phyloP scores from a whole-genome alignment of 129 eudicot genomes.

The Apium graveolens region DNA sequence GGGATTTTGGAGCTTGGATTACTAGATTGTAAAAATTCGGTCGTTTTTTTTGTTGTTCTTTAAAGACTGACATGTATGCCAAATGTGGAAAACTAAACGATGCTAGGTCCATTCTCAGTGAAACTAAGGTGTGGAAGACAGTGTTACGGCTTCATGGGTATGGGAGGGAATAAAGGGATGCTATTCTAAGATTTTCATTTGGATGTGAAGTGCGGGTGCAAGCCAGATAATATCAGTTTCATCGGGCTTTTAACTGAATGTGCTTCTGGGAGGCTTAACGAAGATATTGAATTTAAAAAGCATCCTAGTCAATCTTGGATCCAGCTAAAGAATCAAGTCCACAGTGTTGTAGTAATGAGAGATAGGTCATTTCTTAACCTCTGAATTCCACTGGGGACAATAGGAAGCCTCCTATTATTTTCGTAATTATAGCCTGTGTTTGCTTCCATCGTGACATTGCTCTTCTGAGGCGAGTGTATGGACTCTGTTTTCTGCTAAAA shows the following conservation, averaged over 20 bases:
- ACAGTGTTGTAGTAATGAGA: constrained; percentile 13
- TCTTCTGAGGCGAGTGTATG: no score
- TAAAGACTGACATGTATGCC: constrained; percentile 70
- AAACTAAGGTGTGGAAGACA: constrained; percentile 26
- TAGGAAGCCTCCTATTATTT: background rate
- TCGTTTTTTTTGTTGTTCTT: constrained; percentile 30
- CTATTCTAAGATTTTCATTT: constrained; percentile 39
- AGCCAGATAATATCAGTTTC: constrained; percentile 57
- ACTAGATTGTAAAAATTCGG: constrained; percentile 36
- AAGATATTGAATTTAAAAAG: constrained; percentile 46
- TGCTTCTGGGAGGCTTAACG: constrained; percentile 50
- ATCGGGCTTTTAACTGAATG: constrained; percentile 57
- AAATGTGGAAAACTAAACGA: constrained; percentile 53
- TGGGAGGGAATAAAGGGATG: constrained; percentile 33
- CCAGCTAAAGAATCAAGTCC: constrained; percentile 13
- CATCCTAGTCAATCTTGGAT: constrained; percentile 72
- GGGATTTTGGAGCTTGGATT: constrained; percentile 54
- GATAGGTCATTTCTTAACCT: background rate
- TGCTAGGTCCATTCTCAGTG: constrained; percentile 32
- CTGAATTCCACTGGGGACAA: background rate
- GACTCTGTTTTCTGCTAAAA: no score
- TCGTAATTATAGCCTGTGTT: background rate
- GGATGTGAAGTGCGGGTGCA: constrained; percentile 47
- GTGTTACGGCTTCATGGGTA: constrained; percentile 63
- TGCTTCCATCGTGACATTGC: no score